Evolutionary conservation across 257 asterid species (phyloP).

Genomic region (Prunella vulgaris): DNA sequence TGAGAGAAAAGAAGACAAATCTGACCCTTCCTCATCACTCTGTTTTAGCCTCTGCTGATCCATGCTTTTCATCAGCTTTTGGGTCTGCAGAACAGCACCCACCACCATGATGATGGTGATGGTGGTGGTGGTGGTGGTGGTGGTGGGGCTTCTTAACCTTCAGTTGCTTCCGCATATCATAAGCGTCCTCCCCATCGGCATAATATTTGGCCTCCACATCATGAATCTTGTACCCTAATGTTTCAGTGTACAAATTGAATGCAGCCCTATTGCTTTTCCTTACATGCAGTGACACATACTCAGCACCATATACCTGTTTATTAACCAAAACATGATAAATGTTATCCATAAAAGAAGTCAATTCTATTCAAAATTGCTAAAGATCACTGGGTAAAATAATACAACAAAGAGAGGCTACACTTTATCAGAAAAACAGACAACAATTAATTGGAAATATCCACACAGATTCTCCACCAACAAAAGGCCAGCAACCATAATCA

Average conservation of each 20-base stretch:
- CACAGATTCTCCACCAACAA: not conserved
- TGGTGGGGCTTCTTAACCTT: slow-evolving; percentile 68
- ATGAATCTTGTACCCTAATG: slow-evolving; percentile 77
- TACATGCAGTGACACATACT: slow-evolving; percentile 86
- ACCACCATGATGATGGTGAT: slow-evolving; percentile 67
- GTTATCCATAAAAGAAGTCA: not conserved
- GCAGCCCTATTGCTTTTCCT: slow-evolving; percentile 89
- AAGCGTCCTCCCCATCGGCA: slow-evolving; percentile 95
- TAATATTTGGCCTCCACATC: slow-evolving; percentile 88
- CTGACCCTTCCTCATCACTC: slow-evolving; percentile 2
- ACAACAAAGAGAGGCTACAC: not conserved
- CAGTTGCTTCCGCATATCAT: slow-evolving; percentile 87
- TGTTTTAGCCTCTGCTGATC: slow-evolving; percentile 32
- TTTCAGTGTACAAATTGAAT: slow-evolving; percentile 71
- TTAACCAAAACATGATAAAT: slow-evolving; percentile 10
- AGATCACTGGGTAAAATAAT: not conserved
- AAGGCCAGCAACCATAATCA: slow-evolving; percentile 2
- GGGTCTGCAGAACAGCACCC: slow-evolving; percentile 72
- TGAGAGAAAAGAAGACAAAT: not conserved
- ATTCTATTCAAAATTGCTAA: not conserved
- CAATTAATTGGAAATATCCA: not conserved
- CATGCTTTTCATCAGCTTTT: slow-evolving; percentile 38
- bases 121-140: slow-evolving; percentile 49
- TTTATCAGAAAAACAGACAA: not conserved
- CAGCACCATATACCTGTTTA: slow-evolving; percentile 70